Base-by-base conservation (phyloP, 208 protist species). In the Crithidia bombi region DNA sequence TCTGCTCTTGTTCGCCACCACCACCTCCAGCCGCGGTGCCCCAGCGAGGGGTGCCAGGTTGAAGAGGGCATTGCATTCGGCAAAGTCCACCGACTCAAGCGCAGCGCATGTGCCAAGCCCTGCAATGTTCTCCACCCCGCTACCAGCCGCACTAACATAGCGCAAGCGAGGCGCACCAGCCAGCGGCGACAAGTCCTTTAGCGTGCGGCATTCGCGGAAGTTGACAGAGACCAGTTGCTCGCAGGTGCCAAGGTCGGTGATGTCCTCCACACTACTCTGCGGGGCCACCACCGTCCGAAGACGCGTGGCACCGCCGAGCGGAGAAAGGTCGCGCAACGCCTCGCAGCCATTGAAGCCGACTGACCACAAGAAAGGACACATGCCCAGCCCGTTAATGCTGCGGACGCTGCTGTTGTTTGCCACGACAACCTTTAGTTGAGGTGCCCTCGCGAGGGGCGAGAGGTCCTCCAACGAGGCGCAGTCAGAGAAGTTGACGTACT, bases 11-110 rank as follows among this genome's bases (percentile, higher is more conserved):
- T 49, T 49, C 17, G 44, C 44, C 44, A 49, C 44, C 11, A 49
- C n/a, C 44, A 49, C 44, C 3, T 49, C 44, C 44, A 49, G 44
- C n/a, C 44, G 44, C 44, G 44, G 44, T 49, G 44, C 44, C 17
- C 44, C 44, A 19, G 44, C 44, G n/a, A 49, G 44, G 14, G 44
- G 38, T 5, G 39, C 19, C 26, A 63, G 25, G 23, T n/a, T 5
- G 15, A 19, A 17, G 21, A 63, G 39, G 4, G 38, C 57, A 3
- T 11, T 12, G 57, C 57, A 63, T 5, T 33, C 36, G 6, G 14
- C 5, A 23, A 63, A 17, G 39, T 50, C 39, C 2, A 63, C 25
- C 11, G n/a, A 17, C 55, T 43, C 21, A 21, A 61, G 55, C 3
- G n/a, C 32, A 21, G 36, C 5, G 23, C 55, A 61, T 15, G 32